Evolutionary conservation across 1,139 yeast species (phyloP), one percentile per base, ranked within the genome.

Genomic region (Petasospora rhodanensis): DNA sequence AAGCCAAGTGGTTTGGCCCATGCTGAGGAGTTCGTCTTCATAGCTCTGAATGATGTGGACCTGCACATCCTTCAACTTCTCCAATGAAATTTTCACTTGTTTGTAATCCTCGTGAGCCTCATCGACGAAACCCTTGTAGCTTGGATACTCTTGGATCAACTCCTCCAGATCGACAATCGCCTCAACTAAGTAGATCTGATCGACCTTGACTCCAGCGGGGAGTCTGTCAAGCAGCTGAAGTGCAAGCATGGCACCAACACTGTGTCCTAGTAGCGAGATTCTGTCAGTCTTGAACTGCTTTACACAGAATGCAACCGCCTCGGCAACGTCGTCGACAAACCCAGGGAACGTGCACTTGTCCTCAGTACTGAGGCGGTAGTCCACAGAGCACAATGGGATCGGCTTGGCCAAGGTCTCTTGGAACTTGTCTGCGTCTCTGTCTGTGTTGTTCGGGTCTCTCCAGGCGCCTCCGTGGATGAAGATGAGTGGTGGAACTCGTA

Each of bases 381-480:
- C 84, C 6, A 84, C 40, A 9, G 55, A 48, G 25, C 43, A 47
- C 10, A 56, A 21, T 1, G 58, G 51, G n/a, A 39, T 41, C 3
- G 34, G 10, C 11, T 30, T 23, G 26, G 41, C 22, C 13, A 54
- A 27, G 8, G 12, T 9, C 2, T 32, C 37, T 3, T 65, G 54
- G 37, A 80, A 49, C 4, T 50, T 49, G 13, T 61, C 60, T 37
- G 75, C 77, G 50, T 82, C 93, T 28, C 65, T 59, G 31, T 56
- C 70, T 0, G 84, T 75, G 51, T 80, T 79, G 2, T 45, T 54
- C 0, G 78, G 76, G 51, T 83, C 95, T 44, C 84, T 62, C 95
- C 95, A 86, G 0, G 91, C 95, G 0, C 96, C 96, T 0, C 95
- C 95, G 54, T 86, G 95, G 23, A 86, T 69, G 44, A 75, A 77